These are phyloP conservation scores for Pythium brachiatum DNA, from an alignment of 352 stramenopile species.

Conservation along the genomic window DNA sequence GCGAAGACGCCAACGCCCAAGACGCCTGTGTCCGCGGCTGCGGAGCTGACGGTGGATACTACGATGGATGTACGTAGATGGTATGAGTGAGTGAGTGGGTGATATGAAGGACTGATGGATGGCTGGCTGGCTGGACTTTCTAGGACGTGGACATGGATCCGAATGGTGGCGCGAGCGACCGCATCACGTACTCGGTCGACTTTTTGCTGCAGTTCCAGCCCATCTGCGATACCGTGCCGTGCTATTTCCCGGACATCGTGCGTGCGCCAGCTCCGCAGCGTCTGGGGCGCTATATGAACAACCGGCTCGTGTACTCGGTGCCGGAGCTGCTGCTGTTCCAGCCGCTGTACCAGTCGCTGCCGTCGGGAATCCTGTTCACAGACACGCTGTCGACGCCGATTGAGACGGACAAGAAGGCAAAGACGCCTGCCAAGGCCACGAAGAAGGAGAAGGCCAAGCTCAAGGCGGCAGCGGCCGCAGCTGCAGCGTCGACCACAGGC, in stretches of 20 bases:
- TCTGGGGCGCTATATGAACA: constrained; percentile 34
- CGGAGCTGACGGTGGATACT: not conserved
- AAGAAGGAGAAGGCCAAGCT: constrained; percentile 40
- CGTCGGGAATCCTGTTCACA: constrained; percentile 55
- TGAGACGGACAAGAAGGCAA: constrained; percentile 43
- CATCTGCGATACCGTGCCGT: constrained; percentile 44
- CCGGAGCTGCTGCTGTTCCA: constrained; percentile 71
- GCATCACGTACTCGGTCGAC: constrained; percentile 64
- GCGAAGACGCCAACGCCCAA: constrained; percentile 3
- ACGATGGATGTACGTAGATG: constrained; percentile 6
- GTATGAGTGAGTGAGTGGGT: not conserved
- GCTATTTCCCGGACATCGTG: constrained; percentile 45
- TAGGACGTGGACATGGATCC: constrained; percentile 20
- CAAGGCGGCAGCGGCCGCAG: constrained; percentile 29
- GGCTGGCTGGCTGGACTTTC: no score
- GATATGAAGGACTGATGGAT: not conserved
- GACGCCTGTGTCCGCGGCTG: not conserved
- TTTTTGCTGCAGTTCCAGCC: constrained; percentile 66
- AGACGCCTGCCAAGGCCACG: constrained; percentile 27
- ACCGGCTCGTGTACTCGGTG: constrained; percentile 55
- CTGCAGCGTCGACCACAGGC: not conserved
- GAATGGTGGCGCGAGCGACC: constrained; percentile 24
- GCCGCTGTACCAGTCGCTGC: constrained; percentile 64
- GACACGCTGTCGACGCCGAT: constrained; percentile 55
- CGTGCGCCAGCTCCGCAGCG: constrained; percentile 37